These are phyloP conservation scores for Linum trigynum DNA, from an alignment of 345 rosid genomes.

Conservation along the genomic window DNA sequence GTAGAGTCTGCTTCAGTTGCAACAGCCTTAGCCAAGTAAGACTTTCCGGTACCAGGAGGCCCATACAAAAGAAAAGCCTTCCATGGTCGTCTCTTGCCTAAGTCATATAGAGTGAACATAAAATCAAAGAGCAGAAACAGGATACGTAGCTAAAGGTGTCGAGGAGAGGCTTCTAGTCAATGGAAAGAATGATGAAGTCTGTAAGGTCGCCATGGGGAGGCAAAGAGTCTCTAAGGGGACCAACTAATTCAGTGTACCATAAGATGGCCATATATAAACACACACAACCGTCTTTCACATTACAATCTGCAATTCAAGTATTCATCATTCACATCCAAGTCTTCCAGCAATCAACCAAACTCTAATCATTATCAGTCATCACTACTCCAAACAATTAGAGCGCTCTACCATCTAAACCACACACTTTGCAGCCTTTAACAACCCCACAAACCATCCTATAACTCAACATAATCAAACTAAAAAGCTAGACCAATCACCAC, in stretches of 20 bases:
- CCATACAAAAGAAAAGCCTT: conserved; percentile 85
- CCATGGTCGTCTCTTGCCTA: conserved; percentile 94
- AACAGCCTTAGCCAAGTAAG: conserved; percentile 92
- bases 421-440: neutral
- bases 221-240: neutral
- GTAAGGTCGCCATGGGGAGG: neutral
- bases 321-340: neutral
- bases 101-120: conserved; percentile 10
- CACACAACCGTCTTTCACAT: no score
- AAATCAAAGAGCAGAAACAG: neutral
- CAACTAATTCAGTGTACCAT: neutral
- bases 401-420: neutral
- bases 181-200: neutral
- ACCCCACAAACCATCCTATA: neutral
- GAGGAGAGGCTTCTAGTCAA: neutral
- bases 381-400: neutral
- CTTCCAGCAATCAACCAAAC: neutral
- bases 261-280: neutral
- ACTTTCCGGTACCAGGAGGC: conserved; percentile 96
- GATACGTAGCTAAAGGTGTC: neutral
- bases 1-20: conserved; percentile 95
- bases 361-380: neutral
- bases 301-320: no score
- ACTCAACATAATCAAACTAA: neutral
- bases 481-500: no score